Base-by-base conservation (phyloP, 108 stramenopile species). In the Licmophora abbreviata region DNA sequence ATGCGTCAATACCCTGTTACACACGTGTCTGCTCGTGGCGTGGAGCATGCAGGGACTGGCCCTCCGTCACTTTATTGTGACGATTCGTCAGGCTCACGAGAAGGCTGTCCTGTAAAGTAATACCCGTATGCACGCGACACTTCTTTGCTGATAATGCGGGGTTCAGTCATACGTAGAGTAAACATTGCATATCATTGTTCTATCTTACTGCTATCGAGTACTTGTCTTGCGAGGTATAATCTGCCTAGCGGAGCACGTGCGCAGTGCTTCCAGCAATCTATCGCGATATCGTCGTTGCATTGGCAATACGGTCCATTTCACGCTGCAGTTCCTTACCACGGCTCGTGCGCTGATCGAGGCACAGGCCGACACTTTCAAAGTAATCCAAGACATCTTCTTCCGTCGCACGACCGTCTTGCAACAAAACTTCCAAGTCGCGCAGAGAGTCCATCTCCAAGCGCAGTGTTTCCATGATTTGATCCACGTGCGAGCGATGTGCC, bases 381-480 rank as follows among this genome's bases (percentile, higher is more conserved):
- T 91, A 91, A 47, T 81, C 74, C 37, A 81, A 63, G 17, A 91
- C 85, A 64, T 86, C 77, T 9, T 84, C 85, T 64, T 86, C 83
- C 0, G 74, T 68, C 15, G 71, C 33, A 33, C 54, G 10, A 2
- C 25, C 45, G 4, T 46, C 4, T 38, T 41, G 22, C 3, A 30
- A 6, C 21, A n/a, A 29, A 14, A 57, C 57, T 55, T 86, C 83
- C 63, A 91, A 75, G 32, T 83, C 81, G 22, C 69, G 45, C 9
- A 91, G 43, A 17, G 83, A 54, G 44, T 91, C 75, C 81, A 86
- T 91, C 68, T 91, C 89, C 23, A 64, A 56, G 14, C 76, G 51
- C 18, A 91, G 54, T 6, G 64, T 75, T 56, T 64, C 71, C 76
- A 86, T 84, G 14, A 91, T 61, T 32, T 65, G 44, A 54, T 86